phyloP scores from a whole-genome alignment of 164 flowering plant species.

The Piper longum region DNA sequence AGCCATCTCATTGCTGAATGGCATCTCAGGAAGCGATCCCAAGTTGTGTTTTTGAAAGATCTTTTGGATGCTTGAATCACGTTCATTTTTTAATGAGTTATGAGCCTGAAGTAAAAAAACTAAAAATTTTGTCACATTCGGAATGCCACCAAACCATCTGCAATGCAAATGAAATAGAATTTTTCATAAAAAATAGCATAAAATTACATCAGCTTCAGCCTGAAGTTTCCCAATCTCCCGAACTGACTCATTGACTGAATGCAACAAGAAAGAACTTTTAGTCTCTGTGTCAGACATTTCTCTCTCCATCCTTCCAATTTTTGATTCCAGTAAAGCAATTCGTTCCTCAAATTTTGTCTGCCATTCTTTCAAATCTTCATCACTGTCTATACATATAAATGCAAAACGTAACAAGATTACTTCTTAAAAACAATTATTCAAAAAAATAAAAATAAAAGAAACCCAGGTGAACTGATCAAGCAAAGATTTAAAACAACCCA shows the following conservation, averaged over 20 bases:
- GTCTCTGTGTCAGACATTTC: conserved; percentile 47
- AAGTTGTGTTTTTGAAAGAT: conserved; percentile 55
- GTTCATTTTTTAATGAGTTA: conserved; percentile 39
- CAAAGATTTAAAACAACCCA: too few species aligned
- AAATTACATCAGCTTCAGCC: conserved; percentile 64
- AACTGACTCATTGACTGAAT: conserved; percentile 23
- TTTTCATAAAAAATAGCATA: neutral
- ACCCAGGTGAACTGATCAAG: neutral
- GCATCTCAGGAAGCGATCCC: conserved; percentile 43
- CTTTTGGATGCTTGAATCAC: conserved; percentile 50
- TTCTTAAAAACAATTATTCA: neutral
- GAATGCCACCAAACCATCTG: neutral
- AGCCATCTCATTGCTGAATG: conserved; percentile 57
- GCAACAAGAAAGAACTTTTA: conserved; percentile 18
- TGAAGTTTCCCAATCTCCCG: conserved; percentile 69
- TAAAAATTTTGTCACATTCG: neutral
- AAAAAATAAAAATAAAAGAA: neutral
- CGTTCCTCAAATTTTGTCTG: conserved; percentile 69
- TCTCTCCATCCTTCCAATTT: conserved; percentile 53
- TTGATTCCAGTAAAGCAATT: conserved; percentile 39
- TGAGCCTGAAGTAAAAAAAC: conserved; percentile 33
- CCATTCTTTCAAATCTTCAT: conserved; percentile 88
- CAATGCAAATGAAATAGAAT: neutral
- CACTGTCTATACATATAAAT: conserved; percentile 43
- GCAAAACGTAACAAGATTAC: neutral